phyloP scores from a whole-genome alignment of 345 rosid genomes.

The Erysimum cheiranthoides region DNA sequence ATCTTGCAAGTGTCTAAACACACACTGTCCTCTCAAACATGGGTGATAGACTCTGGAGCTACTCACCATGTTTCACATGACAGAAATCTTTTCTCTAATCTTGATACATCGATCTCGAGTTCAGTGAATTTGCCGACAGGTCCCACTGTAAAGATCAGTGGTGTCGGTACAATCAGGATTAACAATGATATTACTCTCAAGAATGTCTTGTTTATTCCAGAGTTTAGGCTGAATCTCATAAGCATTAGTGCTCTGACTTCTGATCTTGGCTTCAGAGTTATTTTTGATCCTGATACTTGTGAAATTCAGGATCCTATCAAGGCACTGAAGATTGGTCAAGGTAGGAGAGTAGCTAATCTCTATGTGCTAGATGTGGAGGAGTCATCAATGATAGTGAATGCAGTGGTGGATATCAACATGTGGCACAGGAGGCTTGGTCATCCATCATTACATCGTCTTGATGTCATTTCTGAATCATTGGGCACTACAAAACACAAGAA shows the following conservation, averaged over 20 bases:
- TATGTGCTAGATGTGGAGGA: no score
- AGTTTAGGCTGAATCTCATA: not conserved
- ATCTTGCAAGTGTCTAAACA: not conserved
- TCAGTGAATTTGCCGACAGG: not conserved
- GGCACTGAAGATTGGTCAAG: not conserved
- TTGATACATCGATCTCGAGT: not conserved
- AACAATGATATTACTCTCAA: not conserved
- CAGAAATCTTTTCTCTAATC: not conserved
- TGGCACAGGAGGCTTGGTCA: no score
- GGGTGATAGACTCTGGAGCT: not conserved
- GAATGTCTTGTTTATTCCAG: not conserved
- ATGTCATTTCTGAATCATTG: no score
- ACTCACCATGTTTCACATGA: not conserved
- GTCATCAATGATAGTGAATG: no score
- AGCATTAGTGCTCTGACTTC: not conserved
- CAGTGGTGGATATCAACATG: no score
- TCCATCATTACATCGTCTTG: no score
- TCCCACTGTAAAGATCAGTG: not conserved
- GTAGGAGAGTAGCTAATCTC: not conserved
- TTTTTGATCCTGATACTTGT: not conserved
- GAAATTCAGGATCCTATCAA: not conserved
- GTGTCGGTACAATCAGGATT: not conserved
- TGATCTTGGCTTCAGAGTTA: not conserved
- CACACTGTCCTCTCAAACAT: fast-evolving
- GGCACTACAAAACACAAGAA: no score